A percentile compares a stretch with the other conserved stretches of the same genome.
These are phyloP conservation scores for Fusarium avenaceum DNA, from an alignment of 2,329 filamentous ascomycete genomes.

Conservation along the genomic window DNA sequence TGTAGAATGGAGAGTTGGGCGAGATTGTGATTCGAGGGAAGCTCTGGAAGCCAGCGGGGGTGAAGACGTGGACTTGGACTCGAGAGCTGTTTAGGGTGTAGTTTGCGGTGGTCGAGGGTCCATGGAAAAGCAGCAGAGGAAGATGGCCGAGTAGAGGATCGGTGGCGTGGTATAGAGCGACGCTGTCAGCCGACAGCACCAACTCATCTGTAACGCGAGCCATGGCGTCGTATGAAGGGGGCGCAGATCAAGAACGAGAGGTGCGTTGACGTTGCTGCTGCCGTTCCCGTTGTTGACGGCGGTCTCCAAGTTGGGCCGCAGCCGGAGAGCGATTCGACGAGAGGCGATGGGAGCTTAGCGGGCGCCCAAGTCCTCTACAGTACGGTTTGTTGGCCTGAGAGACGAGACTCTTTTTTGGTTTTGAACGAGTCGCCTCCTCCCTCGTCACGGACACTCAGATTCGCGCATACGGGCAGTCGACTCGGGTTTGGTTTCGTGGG, in stretches of 20 bases:
- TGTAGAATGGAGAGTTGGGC: slow-evolving; percentile 91
- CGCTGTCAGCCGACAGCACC: slow-evolving; percentile 82
- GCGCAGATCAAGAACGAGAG: slow-evolving; percentile 34
- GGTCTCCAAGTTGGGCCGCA: slow-evolving; percentile 48
- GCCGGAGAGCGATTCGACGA: slow-evolving; percentile 38
- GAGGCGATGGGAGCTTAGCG: slow-evolving; percentile 23
- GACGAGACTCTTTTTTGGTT: slow-evolving; percentile 22
- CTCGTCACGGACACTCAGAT: slow-evolving; percentile 42
- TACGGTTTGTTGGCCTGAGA: slow-evolving; percentile 1
- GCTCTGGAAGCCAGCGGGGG: slow-evolving; percentile 87
- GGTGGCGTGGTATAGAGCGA: slow-evolving; percentile 89
- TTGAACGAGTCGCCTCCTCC: slow-evolving; percentile 43
- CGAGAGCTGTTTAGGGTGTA: slow-evolving; percentile 89
- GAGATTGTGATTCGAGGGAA: slow-evolving; percentile 94
- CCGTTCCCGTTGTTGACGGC: slow-evolving; percentile 33
- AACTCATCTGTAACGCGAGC: slow-evolving; percentile 84
- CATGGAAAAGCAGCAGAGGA: slow-evolving; percentile 91
- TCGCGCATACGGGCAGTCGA: slow-evolving; percentile 36
- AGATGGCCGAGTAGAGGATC: slow-evolving; percentile 86
- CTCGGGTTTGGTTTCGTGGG: slow-evolving; percentile 18
- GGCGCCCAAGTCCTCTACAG: slow-evolving; percentile 3
- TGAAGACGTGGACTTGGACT: slow-evolving; percentile 94
- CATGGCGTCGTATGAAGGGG: slow-evolving; percentile 69
- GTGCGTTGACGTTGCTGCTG: slow-evolving; percentile 37
- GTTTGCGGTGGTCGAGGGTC: slow-evolving; percentile 89